These are phyloP conservation scores for Noccaea bulbosa DNA, from an alignment of 345 rosid genomes.

Conservation along the genomic window DNA sequence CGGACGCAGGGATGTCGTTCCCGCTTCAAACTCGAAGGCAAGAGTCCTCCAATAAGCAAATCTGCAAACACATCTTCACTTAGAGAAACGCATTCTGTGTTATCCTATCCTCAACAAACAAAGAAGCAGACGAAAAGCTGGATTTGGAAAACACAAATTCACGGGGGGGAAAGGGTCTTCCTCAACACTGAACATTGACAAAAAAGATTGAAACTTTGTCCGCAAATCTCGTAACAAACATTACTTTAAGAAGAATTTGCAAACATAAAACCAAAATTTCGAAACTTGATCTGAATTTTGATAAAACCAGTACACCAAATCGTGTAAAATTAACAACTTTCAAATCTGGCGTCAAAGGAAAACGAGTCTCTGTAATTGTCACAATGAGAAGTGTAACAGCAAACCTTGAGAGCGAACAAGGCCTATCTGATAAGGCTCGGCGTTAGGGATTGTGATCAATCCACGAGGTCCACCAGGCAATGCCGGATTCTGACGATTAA, in stretches of 20 bases:
- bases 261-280: background rate
- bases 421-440: slow-evolving; percentile 68
- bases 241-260: slow-evolving; percentile 1
- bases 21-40: slow-evolving; percentile 68
- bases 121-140: background rate
- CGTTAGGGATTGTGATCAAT: slow-evolving; percentile 58
- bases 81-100: background rate
- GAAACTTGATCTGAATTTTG: background rate
- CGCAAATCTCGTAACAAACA: background rate
- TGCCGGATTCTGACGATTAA: slow-evolving; percentile 71
- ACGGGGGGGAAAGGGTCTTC: background rate
- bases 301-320: background rate
- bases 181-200: slow-evolving; percentile 4
- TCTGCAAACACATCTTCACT: slow-evolving; percentile 51
- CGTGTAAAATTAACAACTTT: background rate
- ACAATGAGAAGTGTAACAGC: background rate
- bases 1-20: slow-evolving; percentile 71
- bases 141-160: background rate
- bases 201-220: background rate
- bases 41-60: slow-evolving; percentile 59
- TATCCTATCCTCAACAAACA: background rate
- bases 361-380: background rate
- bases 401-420: slow-evolving; percentile 65
- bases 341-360: background rate
- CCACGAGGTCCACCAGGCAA: slow-evolving; percentile 86